Evolutionary conservation across 371 early-diverging fungal genomes (phyloP).

Genomic region (Parasitella parasitica): DNA sequence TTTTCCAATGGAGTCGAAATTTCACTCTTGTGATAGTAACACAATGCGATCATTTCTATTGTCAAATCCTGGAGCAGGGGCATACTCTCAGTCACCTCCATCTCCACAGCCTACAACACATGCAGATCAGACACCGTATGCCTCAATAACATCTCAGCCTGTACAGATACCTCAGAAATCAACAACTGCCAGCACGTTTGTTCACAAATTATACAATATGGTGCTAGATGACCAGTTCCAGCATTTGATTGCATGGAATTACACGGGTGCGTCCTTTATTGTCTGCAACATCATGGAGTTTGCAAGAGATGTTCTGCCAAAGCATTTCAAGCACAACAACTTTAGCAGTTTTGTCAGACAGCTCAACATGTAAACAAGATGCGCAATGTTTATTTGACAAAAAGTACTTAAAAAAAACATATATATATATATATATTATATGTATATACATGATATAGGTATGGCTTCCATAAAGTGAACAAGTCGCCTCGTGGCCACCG

Average conservation of each 20-base stretch:
- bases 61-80: neutral
- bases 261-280: conserved; percentile 84
- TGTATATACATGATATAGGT: no score
- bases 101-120: neutral
- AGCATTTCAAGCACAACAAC: conserved; percentile 89
- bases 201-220: conserved; percentile 64
- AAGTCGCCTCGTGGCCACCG: conserved; percentile 83
- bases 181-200: conserved; percentile 37
- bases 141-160: conserved; percentile 1
- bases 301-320: conserved; percentile 74
- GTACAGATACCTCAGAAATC: conserved; percentile 13
- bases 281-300: conserved; percentile 90
- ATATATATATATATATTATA: no score
- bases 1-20: neutral
- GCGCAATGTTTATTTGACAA: neutral
- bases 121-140: neutral
- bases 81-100: neutral
- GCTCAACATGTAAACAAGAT: conserved; percentile 82
- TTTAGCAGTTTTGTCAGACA: conserved; percentile 88
- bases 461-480: conserved; percentile 90
- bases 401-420: neutral
- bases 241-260: conserved; percentile 84
- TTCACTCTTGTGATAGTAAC: neutral
- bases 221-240: conserved; percentile 78
- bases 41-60: neutral